Evolutionary conservation across 768 basidiomycete species (phyloP).

Genomic region (Tulasnella sp.): DNA sequence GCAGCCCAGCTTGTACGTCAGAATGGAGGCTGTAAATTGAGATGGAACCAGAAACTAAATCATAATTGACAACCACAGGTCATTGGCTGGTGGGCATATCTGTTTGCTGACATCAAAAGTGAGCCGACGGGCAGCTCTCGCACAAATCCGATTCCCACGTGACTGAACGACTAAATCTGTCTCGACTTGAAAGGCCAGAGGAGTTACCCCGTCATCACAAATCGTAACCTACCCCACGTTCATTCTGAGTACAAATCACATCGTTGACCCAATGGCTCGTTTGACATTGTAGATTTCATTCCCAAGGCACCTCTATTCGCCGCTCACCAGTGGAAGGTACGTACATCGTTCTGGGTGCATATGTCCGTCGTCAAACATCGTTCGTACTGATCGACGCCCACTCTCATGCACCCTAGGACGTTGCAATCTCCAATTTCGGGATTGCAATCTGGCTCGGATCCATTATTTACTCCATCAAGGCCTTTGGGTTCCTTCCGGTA

Average conservation of each 20-base stretch:
- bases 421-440: conserved; percentile 76
- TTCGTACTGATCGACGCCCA: too few relatives aligned
- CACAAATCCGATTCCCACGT: conserved; percentile 54
- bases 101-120: too few relatives aligned
- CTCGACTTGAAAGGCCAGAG: conserved; percentile 85
- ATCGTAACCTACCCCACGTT: conserved; percentile 42
- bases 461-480: conserved; percentile 42
- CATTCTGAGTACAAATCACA: not conserved
- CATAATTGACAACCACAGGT: not conserved
- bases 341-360: too few relatives aligned
- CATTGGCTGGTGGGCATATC: not conserved
- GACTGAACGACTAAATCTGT: conserved; percentile 67
- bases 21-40: too few relatives aligned
- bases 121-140: too few relatives aligned
- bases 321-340: conserved; percentile 47
- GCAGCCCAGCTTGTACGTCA: conserved; percentile 48
- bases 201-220: conserved; percentile 66
- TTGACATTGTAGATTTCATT: conserved; percentile 48
- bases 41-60: too few relatives aligned
- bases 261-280: not conserved
- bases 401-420: conserved; percentile 38
- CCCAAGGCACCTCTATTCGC: conserved; percentile 75
- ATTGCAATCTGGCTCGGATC: conserved; percentile 58
- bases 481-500: conserved; percentile 58
- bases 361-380: too few relatives aligned